Conservation (phyloP, 371 early-diverging fungal genomes). For the Rhizomucor pusillus region DNA sequence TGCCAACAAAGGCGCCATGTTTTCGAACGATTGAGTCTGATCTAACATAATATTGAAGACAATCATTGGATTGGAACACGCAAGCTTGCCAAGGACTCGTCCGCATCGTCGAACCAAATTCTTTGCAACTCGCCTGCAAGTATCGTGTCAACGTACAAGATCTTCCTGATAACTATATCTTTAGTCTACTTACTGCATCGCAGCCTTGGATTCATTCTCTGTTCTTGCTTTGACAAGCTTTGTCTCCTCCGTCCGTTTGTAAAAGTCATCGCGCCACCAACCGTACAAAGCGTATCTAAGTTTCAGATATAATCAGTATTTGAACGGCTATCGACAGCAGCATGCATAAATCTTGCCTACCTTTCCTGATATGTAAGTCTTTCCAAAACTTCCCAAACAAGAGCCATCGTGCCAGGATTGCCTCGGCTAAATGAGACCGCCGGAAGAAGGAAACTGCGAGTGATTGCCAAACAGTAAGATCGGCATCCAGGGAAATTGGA, state of each 20-base stretch:
- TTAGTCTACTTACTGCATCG: slow-evolving; percentile 61
- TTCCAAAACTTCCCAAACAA: slow-evolving; percentile 76
- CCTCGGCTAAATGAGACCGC: slow-evolving; percentile 65
- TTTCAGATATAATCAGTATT: neutral
- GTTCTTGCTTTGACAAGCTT: slow-evolving; percentile 48
- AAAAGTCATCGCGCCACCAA: slow-evolving; percentile 74
- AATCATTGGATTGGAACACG: slow-evolving; percentile 80
- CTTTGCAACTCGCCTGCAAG: slow-evolving; percentile 65
- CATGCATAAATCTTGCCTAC: slow-evolving; percentile 12
- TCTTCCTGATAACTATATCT: no score
- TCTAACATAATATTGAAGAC: slow-evolving; percentile 76
- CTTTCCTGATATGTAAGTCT: slow-evolving; percentile 63
- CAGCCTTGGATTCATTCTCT: slow-evolving; percentile 56
- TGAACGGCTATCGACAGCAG: no score
- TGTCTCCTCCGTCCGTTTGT: slow-evolving; percentile 49
- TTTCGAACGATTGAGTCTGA: slow-evolving; percentile 83
- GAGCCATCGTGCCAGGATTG: slow-evolving; percentile 72
- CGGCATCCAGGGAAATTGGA: slow-evolving; percentile 20
- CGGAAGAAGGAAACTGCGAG: slow-evolving; percentile 72
- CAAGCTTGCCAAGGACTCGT: slow-evolving; percentile 77
- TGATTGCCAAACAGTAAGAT: slow-evolving; percentile 57
- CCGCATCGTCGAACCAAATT: slow-evolving; percentile 82
- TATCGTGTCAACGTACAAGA: no score
- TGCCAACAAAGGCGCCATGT: slow-evolving; percentile 80
- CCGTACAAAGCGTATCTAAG: slow-evolving; percentile 66